phyloP scores from a whole-genome alignment of 208 protist species.

The Trypanosoma scelopori region DNA sequence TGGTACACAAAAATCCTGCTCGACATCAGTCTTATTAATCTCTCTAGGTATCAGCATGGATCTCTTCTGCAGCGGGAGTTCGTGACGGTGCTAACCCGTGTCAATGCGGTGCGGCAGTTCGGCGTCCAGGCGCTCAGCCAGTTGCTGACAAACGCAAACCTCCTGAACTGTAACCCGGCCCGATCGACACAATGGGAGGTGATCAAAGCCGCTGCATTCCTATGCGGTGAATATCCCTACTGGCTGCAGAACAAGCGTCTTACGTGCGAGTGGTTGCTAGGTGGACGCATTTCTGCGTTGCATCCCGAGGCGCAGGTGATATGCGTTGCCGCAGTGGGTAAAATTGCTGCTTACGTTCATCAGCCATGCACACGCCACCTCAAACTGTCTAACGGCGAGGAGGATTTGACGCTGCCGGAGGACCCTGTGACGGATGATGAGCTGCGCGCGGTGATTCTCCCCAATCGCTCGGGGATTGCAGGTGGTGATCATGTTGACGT shows the following conservation, averaged over 20 bases:
- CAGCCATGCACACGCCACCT: conserved; percentile 52
- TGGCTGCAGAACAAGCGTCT: conserved; percentile 59
- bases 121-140: conserved; percentile 63
- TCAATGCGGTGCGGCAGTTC: conserved; percentile 84
- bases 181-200: conserved; percentile 72
- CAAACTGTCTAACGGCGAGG: conserved; percentile 57
- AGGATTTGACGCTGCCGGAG: conserved; percentile 29
- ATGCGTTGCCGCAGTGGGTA: conserved; percentile 86
- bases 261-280: conserved; percentile 50
- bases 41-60: conserved; percentile 75
- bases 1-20: conserved; percentile 97
- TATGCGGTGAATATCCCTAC: conserved; percentile 93
- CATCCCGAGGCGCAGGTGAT: conserved; percentile 81
- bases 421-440: conserved; percentile 32
- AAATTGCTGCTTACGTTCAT: conserved; percentile 81
- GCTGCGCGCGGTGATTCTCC: conserved; percentile 24
- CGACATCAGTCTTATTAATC: conserved; percentile 75
- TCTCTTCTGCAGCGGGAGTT: conserved; percentile 89
- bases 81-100: conserved; percentile 93
- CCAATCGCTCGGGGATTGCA: not conserved
- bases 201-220: conserved; percentile 92
- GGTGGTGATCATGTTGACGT: not conserved
- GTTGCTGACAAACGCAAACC: conserved; percentile 47
- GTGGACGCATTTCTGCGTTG: conserved; percentile 36
- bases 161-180: conserved; percentile 42